These are phyloP conservation scores for Colletotrichum noveboracense DNA, from an alignment of 2,329 filamentous ascomycete species.

Conservation along the genomic window DNA sequence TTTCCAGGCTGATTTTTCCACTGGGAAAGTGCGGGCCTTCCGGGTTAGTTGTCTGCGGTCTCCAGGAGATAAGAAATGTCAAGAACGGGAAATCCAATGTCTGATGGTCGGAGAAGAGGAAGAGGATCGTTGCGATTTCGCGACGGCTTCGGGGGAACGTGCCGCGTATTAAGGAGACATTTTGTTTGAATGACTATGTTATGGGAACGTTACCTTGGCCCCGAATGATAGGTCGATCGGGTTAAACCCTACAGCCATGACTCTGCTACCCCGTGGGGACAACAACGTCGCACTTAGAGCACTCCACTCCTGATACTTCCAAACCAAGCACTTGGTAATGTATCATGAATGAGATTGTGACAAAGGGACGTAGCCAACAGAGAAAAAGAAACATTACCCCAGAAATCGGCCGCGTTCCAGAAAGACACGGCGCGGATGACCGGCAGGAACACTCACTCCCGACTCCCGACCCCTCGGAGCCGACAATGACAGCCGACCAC, in stretches of 20 bases:
- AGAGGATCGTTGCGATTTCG: not conserved
- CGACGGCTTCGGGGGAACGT: not conserved
- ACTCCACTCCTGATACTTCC: not conserved
- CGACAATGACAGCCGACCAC: not conserved
- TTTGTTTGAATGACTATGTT: not conserved
- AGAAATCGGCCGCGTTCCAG: not conserved
- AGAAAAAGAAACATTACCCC: not conserved
- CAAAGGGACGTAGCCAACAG: not conserved
- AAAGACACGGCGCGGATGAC: not conserved
- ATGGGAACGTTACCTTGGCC: not conserved
- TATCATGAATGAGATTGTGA: not conserved
- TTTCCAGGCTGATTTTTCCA: not conserved
- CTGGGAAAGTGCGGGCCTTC: not conserved
- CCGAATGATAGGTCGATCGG: not conserved
- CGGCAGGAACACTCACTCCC: not conserved
- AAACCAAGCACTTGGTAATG: not conserved
- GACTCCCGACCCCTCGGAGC: not conserved
- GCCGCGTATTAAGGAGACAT: not conserved
- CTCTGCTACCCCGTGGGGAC: conserved; percentile 11
- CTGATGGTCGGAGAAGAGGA: not conserved
- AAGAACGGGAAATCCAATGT: not conserved
- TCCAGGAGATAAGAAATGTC: not conserved
- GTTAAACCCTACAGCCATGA: conserved; percentile 7
- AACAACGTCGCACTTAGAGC: not conserved
- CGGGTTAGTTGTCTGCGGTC: not conserved